Base-by-base conservation (phyloP, 257 asterid species). In the Ocimum tenuiflorum region DNA sequence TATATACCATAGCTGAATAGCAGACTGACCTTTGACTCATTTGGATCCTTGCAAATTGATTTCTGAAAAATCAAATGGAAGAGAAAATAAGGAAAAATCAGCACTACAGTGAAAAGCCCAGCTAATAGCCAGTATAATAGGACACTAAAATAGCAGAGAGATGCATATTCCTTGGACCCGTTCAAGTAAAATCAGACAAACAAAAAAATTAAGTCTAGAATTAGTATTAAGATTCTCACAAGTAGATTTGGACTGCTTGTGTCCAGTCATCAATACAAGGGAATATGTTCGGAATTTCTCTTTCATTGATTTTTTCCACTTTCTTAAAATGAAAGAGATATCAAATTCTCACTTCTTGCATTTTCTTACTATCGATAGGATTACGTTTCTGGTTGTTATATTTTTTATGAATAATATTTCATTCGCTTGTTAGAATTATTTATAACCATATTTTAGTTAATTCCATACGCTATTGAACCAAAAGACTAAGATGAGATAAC, bases 31-130 rank as follows among this genome's bases (percentile, higher is more conserved):
- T 85, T 86, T 35, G 90, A 65, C 39, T 77, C 89, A 53, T 60
- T 65, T 45, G 94, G 89, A 62, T 86, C 97, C 91, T 81, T 88
- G 85, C 83, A 85, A 67, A 94, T 82, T 74, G 97, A 68, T 74
- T 75, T 94, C 97, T 90, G 95, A 79, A 79, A 72, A 69, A 62
- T 60, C 54, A 70, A 68, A 13, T 12, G 58, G 55, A 33, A 66
- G 59, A 53, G 42, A 6, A 47, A 63, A 42, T 52, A 47, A 60
- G 13, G 3, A 48, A 69, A 60, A 67, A 73, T 60, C 71, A 79
- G 53, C 63, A 47, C 14, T 19, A 13, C 33, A 31, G 36, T 18
- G 15, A 71, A 24, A n/a, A n/a, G n/a, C n/a, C n/a, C n/a, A n/a
- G n/a, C n/a, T n/a, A n/a, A n/a, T 20, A 24, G 27, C 39, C 46